Percentiles rank a stretch among this genome's conserved stretches.
phyloP scores from a whole-genome alignment of 768 basidiomycete species.

The Mycena haematopus region DNA sequence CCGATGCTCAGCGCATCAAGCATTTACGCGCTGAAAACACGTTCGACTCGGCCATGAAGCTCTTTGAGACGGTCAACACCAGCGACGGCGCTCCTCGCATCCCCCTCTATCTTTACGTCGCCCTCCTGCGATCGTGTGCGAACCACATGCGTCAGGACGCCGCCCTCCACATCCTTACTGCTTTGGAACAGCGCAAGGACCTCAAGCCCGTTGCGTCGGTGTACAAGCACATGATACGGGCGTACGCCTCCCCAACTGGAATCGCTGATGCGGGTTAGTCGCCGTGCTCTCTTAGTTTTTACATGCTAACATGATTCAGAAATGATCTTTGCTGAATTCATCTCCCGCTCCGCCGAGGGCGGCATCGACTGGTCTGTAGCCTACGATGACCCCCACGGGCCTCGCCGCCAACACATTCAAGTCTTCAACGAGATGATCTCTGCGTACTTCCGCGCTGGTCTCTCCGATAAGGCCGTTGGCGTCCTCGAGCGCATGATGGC shows the following conservation, averaged over 20 bases:
- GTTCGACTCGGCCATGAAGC: slow-evolving; percentile 69
- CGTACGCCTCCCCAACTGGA: slow-evolving; percentile 60
- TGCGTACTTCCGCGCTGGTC: slow-evolving; percentile 69
- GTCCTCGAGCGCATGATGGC: slow-evolving; percentile 78
- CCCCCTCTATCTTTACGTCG: slow-evolving; percentile 49
- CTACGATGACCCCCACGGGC: slow-evolving; percentile 32
- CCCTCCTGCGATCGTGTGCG: slow-evolving; percentile 68
- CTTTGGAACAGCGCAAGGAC: slow-evolving; percentile 55
- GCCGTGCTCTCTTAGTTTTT: background rate
- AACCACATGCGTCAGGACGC: slow-evolving; percentile 60
- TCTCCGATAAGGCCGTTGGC: slow-evolving; percentile 66
- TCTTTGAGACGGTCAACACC: slow-evolving; percentile 69
- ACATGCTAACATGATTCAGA: slow-evolving; percentile 36
- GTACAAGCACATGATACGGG: slow-evolving; percentile 64
- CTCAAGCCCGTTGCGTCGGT: slow-evolving; percentile 41
- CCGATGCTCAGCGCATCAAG: slow-evolving; percentile 42
- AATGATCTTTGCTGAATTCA: slow-evolving; percentile 69
- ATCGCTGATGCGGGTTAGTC: slow-evolving; percentile 42
- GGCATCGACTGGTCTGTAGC: slow-evolving; percentile 40
- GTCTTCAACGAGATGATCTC: slow-evolving; percentile 82
- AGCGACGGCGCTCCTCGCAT: slow-evolving; percentile 41
- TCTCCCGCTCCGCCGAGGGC: slow-evolving; percentile 45
- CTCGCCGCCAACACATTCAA: slow-evolving; percentile 47
- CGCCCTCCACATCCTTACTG: slow-evolving; percentile 69
- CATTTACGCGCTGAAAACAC: slow-evolving; percentile 69